Evolutionary conservation across 257 asterid species (phyloP), one percentile per base, ranked within the genome.

Genomic region (Handroanthus guayacan): DNA sequence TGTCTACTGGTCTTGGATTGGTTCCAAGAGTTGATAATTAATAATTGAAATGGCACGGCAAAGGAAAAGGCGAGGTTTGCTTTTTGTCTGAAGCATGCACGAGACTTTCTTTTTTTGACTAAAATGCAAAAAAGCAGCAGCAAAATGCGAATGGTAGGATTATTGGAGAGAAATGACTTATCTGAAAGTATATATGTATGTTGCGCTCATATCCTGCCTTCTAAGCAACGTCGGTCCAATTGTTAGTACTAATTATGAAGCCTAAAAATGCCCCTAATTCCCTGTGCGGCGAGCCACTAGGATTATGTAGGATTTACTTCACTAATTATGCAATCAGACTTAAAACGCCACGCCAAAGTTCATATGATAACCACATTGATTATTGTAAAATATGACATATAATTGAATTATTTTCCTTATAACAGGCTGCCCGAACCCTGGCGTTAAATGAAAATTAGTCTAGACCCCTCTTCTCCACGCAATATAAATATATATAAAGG

Each of bases 161-260:
- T 6, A 18, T 54, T 58, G 36, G 45, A 1, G 55, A 45, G 56
- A 66, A 43, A 45, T 38, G 38, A 43, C 9, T 9, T 25, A 5
- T 10, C 10, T 10, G 44, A 66, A 66, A 41, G 71, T 38, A 66
- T 7, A 41, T 25, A 25, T n/a, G n/a, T 25, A 25, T 25, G 31
- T 25, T 1, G 31, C 0, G n/a, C 0, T 2, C 37, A 17, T 72
- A 37, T 62, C 72, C 65, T 75, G 51, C 56, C 79, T 64, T 75
- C 66, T 64, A 75, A 75, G 72, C 65, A 64, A 63, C 72, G 64
- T 18, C 20, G 47, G 34, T 39, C 31, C 61, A 36, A 18, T 7
- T 3, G 45, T 62, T 69, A 50, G 62, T 48, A 31, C 54, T 71
- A 55, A 70, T 54, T 70, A 70, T 70, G 66, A 55, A 48, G 73